These are phyloP conservation scores for Schizophyllum commune DNA, from an alignment of 1,284 basidiomycete species.

Conservation along the genomic window DNA sequence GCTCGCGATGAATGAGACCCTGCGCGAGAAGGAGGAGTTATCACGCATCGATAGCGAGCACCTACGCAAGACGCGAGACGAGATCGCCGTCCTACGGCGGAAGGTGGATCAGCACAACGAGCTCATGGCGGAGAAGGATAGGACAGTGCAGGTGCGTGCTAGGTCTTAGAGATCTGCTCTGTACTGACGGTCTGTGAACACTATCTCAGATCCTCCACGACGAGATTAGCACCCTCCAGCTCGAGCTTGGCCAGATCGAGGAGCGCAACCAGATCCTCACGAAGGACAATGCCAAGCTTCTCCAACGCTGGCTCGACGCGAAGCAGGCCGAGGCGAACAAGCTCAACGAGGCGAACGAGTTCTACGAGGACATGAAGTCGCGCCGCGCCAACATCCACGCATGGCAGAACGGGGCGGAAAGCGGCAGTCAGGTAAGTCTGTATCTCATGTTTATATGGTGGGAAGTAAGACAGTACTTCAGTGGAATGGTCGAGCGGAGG, in stretches of 20 bases:
- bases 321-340: conserved; percentile 90
- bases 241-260: conserved; percentile 87
- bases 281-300: conserved; percentile 88
- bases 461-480: too few relatives aligned
- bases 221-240: conserved; percentile 83
- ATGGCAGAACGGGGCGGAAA: conserved; percentile 41
- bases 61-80: conserved; percentile 63
- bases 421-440: conserved; percentile 17
- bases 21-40: conserved; percentile 86
- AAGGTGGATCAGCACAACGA: conserved; percentile 83
- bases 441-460: too few relatives aligned
- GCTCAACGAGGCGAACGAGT: conserved; percentile 89
- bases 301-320: conserved; percentile 93
- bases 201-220: conserved; percentile 94
- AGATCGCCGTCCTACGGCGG: conserved; percentile 59
- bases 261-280: conserved; percentile 79
- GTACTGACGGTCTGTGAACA: too few relatives aligned
- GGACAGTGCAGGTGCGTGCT: conserved; percentile 70
- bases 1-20: conserved; percentile 87
- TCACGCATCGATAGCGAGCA: conserved; percentile 73
- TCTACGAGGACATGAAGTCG: conserved; percentile 76
- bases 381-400: conserved; percentile 50
- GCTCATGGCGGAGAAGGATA: conserved; percentile 82
- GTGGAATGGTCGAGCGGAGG: too few relatives aligned
- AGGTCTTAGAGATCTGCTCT: not conserved